A percentile compares a stretch with the other conserved stretches of the same genome.
Evolutionary conservation across 83 land plant genomes (phyloP).

Genomic region (Diphasiastrum complanatum): DNA sequence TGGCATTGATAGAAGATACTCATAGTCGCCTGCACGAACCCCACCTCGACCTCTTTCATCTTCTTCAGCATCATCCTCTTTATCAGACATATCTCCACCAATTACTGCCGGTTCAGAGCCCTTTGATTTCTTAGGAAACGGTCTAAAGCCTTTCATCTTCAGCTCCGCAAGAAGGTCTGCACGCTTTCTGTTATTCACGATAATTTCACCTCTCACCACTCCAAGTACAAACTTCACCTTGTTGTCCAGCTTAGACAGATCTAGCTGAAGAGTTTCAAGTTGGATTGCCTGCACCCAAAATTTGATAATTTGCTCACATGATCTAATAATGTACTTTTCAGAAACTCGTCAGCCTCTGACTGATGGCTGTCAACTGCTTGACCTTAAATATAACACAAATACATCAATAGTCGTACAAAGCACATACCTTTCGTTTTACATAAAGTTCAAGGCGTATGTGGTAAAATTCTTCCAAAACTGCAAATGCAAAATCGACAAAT

Average conservation of each 20-base stretch:
- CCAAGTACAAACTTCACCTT: slow-evolving; percentile 84
- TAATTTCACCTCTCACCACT: slow-evolving; percentile 71
- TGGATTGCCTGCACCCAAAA: slow-evolving; percentile 54
- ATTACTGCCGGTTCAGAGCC: slow-evolving; percentile 47
- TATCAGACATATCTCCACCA: slow-evolving; percentile 46
- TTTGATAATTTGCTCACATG: no score
- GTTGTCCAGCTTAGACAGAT: slow-evolving; percentile 73
- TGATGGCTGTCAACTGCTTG: no score
- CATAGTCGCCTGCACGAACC: slow-evolving; percentile 65
- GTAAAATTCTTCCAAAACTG: slow-evolving; percentile 85
- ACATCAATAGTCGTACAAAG: background rate
- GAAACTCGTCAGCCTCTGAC: background rate
- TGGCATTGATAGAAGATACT: slow-evolving; percentile 83
- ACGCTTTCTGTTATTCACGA: slow-evolving; percentile 82
- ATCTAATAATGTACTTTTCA: no score
- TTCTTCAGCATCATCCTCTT: slow-evolving; percentile 47
- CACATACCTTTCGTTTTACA: slow-evolving; percentile 72
- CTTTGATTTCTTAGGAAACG: slow-evolving; percentile 80
- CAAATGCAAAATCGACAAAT: no score
- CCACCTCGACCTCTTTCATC: slow-evolving; percentile 32
- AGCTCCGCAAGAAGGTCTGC: slow-evolving; percentile 73
- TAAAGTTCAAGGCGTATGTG: slow-evolving; percentile 68
- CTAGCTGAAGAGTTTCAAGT: slow-evolving; percentile 56
- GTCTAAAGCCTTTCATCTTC: slow-evolving; percentile 72
- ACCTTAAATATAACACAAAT: background rate